Percentiles rank a stretch among this genome's conserved stretches.
Conservation (phyloP, 2,329 filamentous ascomycete genomes). For the Colletotrichum spaethianum region DNA sequence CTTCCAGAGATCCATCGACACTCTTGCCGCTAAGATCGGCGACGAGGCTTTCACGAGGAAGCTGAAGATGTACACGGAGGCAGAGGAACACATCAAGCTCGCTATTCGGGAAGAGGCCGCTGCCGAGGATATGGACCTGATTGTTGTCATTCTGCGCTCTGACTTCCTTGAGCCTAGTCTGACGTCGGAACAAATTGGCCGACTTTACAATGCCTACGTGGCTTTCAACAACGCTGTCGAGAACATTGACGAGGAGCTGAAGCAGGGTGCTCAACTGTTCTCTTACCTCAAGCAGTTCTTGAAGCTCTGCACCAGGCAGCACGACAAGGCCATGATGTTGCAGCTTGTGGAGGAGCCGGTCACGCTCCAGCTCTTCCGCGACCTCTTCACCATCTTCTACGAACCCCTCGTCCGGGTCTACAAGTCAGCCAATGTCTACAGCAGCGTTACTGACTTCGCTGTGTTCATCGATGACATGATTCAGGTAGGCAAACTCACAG, state of each 20-base stretch:
- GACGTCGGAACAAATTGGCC: conserved; percentile 81
- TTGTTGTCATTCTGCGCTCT: conserved; percentile 87
- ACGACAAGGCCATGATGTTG: conserved; percentile 98
- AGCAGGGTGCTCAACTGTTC: conserved; percentile 91
- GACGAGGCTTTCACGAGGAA: conserved; percentile 86
- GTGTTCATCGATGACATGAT: conserved; percentile 95
- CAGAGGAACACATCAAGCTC: conserved; percentile 81
- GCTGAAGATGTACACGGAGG: conserved; percentile 83
- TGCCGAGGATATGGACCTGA: conserved; percentile 82
- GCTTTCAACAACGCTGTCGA: conserved; percentile 97
- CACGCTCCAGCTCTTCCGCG: conserved; percentile 95
- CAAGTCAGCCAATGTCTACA: conserved; percentile 98
- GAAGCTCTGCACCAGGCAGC: conserved; percentile 90
- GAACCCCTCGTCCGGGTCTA: conserved; percentile 97
- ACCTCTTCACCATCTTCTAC: conserved; percentile 99
- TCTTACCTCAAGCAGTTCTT: conserved; percentile 95
- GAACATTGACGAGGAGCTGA: conserved; percentile 89
- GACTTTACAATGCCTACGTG: conserved; percentile 93
- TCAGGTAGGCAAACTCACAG: conserved; percentile 64
- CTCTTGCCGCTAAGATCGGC: conserved; percentile 82
- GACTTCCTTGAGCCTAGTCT: conserved; percentile 82
- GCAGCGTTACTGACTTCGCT: conserved; percentile 96
- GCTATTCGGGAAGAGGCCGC: conserved; percentile 81
- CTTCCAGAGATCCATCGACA: conserved; percentile 89
- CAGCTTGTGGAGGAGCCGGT: conserved; percentile 95